Percentiles rank a stretch among this genome's conserved stretches.
Evolutionary conservation across 768 basidiomycete species (phyloP).

Genomic region (Phaeotremella skinneri): DNA sequence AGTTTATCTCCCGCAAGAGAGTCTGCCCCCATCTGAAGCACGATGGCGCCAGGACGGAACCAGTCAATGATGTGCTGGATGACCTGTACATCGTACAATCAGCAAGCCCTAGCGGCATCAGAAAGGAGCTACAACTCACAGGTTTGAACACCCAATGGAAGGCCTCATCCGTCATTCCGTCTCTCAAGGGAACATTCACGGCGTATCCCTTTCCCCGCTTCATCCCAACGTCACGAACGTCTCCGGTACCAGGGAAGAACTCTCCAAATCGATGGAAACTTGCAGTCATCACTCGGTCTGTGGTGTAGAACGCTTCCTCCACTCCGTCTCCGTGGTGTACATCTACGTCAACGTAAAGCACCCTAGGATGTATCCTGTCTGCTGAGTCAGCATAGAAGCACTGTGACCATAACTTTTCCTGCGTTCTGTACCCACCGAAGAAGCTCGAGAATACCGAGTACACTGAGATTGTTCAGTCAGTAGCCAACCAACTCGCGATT

Average conservation of each 20-base stretch:
- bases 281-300: slow-evolving; percentile 94
- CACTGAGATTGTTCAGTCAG: slow-evolving; percentile 61
- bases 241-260: slow-evolving; percentile 86
- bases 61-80: slow-evolving; percentile 81
- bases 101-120: neutral
- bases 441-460: slow-evolving; percentile 88
- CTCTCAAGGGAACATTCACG: slow-evolving; percentile 87
- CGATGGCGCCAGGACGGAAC: slow-evolving; percentile 78
- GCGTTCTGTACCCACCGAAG: slow-evolving; percentile 57
- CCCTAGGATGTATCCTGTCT: slow-evolving; percentile 60
- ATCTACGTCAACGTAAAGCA: slow-evolving; percentile 96
- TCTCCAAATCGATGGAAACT: slow-evolving; percentile 98
- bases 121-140: slow-evolving; percentile 58
- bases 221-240: slow-evolving; percentile 73
- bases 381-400: neutral
- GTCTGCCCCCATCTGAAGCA: slow-evolving; percentile 94
- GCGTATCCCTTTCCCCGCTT: slow-evolving; percentile 78
- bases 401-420: neutral
- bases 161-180: slow-evolving; percentile 87
- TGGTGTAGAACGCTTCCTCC: slow-evolving; percentile 97
- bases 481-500: neutral
- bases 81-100: slow-evolving; percentile 58
- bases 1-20: slow-evolving; percentile 92
- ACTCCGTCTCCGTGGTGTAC: slow-evolving; percentile 99
- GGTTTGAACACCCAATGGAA: slow-evolving; percentile 89